A percentile compares a stretch with the other conserved stretches of the same genome.
Evolutionary conservation across 2,329 filamentous ascomycete species (phyloP).

Genomic region (Aspergillus costaricaensis): DNA sequence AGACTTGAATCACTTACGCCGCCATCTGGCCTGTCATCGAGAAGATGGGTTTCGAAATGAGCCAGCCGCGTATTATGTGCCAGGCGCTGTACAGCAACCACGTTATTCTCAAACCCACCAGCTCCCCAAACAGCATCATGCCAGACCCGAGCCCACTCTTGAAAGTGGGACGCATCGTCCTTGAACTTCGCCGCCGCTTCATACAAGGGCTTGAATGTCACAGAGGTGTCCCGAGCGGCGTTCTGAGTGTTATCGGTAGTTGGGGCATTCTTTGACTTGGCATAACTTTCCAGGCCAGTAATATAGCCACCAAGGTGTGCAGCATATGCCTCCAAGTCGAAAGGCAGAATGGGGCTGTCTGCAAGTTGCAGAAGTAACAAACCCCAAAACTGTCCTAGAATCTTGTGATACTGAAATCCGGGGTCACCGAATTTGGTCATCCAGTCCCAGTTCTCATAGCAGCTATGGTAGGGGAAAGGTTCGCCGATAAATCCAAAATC

Average conservation of each 20-base stretch:
- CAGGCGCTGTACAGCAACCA: conserved; percentile 67
- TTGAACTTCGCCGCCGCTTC: conserved; percentile 65
- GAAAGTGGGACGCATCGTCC: conserved; percentile 64
- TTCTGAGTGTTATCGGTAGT: conserved; percentile 18
- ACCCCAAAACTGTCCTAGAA: conserved; percentile 76
- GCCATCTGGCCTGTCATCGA: conserved; percentile 71
- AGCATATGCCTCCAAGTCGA: conserved; percentile 76
- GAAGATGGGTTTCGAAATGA: conserved; percentile 76
- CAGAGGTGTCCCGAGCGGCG: conserved; percentile 26
- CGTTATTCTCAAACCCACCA: conserved; percentile 74
- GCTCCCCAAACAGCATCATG: conserved; percentile 68
- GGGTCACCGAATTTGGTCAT: conserved; percentile 80
- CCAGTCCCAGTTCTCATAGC: conserved; percentile 88
- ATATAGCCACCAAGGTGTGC: conserved; percentile 65
- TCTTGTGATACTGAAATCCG: conserved; percentile 75
- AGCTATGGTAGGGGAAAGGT: conserved; percentile 72
- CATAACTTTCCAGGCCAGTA: conserved; percentile 67
- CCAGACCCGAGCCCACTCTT: conserved; percentile 77
- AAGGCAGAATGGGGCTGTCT: conserved; percentile 78
- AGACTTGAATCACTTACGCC: conserved; percentile 63
- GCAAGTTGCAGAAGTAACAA: conserved; percentile 83
- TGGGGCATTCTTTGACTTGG: conserved; percentile 54
- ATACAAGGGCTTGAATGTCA: conserved; percentile 62
- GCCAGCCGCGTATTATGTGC: conserved; percentile 78
- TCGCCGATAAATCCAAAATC: conserved; percentile 77